phyloP scores from a whole-genome alignment of 345 rosid genomes.

The Populus davidiana region DNA sequence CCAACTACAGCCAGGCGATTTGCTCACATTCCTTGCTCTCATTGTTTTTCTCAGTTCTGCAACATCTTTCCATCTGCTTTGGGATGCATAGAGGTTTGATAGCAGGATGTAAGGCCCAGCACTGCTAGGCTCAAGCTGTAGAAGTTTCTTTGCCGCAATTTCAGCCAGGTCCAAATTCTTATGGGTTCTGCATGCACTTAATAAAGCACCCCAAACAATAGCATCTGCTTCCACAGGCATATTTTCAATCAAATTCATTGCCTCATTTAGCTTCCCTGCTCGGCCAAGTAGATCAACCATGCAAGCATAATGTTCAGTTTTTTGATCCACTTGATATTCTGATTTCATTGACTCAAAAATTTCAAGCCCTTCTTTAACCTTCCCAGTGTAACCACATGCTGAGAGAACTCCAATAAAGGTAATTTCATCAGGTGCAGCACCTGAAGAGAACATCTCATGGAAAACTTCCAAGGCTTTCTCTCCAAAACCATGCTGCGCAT shows the following conservation, averaged over 20 bases:
- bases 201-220: slow-evolving; percentile 70
- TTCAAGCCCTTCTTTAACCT: slow-evolving; percentile 56
- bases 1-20: slow-evolving; percentile 86
- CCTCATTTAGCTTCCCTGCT: slow-evolving; percentile 62
- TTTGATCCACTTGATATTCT: slow-evolving; percentile 44
- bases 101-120: slow-evolving; percentile 66
- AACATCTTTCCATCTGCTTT: slow-evolving; percentile 60
- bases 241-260: slow-evolving; percentile 54
- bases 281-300: slow-evolving; percentile 83
- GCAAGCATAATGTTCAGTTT: slow-evolving; percentile 71
- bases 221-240: slow-evolving; percentile 79
- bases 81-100: slow-evolving; percentile 68
- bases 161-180: slow-evolving; percentile 63
- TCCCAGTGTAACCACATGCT: slow-evolving; percentile 77
- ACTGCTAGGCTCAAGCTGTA: slow-evolving; percentile 60
- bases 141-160: slow-evolving; percentile 64
- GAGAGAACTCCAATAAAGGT: slow-evolving; percentile 74
- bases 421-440: slow-evolving; percentile 58
- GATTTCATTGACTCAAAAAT: slow-evolving; percentile 66
- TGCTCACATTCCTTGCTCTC: slow-evolving; percentile 49
- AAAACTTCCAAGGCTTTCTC: slow-evolving; percentile 64
- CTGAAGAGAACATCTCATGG: slow-evolving; percentile 51
- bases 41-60: slow-evolving; percentile 51
- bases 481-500: slow-evolving; percentile 70
- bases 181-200: slow-evolving; percentile 76